Evolutionary conservation across 495 filamentous ascomycete genomes (phyloP), one percentile per base, ranked within the genome.

Genomic region (Pseudoneurospora amorphoporcata): DNA sequence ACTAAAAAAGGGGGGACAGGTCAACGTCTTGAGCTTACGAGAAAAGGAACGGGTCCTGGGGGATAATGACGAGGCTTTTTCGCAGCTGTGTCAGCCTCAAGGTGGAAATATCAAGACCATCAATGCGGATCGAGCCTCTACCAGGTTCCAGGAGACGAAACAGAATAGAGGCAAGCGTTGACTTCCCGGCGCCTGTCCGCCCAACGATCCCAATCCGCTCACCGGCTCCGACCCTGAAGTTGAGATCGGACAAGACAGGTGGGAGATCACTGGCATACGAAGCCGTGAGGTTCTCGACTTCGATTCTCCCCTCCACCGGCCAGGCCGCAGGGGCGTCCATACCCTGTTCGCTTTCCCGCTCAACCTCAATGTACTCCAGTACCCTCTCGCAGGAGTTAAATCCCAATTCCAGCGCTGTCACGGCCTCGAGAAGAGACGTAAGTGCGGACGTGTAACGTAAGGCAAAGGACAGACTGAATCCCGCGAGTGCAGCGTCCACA

Each of bases 401-500:
- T 14, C 78, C 79, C 39, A 82, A 71, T 71, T 84, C 81, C 8
- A 88, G 78, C 69, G 84, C 84, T 0, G 88, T 82, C 72, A 88
- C 84, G 47, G 82, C 79, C n/a, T 85, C 82, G 4, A 90, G 79
- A 1, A 84, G 79, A 68, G 82, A 82, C 0, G 82, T 80, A 37
- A 88, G 80, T 0, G 86, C 83, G 16, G 73, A 78, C 69, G 86
- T 88, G 75, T 88, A 88, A 47, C 87, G 84, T 68, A 88, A 70
- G 0, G 87, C 85, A 76, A 89, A 89, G 68, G 82, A 84, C 39
- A 83, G 17, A 41, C 74, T 75, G 72, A 81, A 78, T 3, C 91
- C 91, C 38, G 90, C 91, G 5, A 92, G 77, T 3, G 89, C 84
- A 3, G 91, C 89, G 32, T 88, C 86, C 58, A 92, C 86, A 16